Evolutionary conservation across 2,329 filamentous ascomycete genomes (phyloP).

Genomic region (Fusarium virguliforme): DNA sequence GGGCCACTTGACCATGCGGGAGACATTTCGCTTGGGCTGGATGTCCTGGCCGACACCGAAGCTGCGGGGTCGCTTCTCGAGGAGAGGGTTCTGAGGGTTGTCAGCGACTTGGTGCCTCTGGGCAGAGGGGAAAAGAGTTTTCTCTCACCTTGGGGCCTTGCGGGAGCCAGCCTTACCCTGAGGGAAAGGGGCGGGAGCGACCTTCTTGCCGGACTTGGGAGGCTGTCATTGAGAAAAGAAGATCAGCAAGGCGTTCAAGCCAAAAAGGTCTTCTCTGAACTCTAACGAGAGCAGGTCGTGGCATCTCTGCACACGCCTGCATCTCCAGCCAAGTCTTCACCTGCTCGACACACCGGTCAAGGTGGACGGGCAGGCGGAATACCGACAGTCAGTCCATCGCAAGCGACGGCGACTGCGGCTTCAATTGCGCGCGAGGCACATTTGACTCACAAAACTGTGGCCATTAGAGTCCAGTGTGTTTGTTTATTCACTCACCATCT

Average conservation of each 20-base stretch:
- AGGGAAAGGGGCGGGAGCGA: conserved; percentile 96
- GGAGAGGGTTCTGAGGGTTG: conserved; percentile 87
- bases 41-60: conserved; percentile 99
- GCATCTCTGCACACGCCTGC: conserved; percentile 69
- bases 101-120: conserved; percentile 5
- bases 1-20: conserved; percentile 99
- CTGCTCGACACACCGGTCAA: conserved; percentile 50
- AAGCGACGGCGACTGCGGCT: conserved; percentile 53
- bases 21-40: conserved; percentile 95
- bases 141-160: conserved; percentile 97
- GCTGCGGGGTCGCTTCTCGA: conserved; percentile 98
- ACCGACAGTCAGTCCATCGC: conserved; percentile 49
- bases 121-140: not conserved
- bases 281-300: conserved; percentile 83
- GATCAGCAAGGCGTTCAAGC: conserved; percentile 91
- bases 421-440: conserved; percentile 56
- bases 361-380: conserved; percentile 54
- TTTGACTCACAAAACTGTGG: conserved; percentile 58
- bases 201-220: conserved; percentile 98
- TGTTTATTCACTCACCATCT: conserved; percentile 61
- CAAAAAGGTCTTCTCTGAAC: conserved; percentile 86
- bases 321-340: conserved; percentile 80
- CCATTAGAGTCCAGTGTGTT: conserved; percentile 58
- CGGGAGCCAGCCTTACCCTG: conserved; percentile 91
- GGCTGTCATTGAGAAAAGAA: conserved; percentile 99